Base-by-base conservation (phyloP, 495 filamentous ascomycete species). In the Penicillium coprophilum region DNA sequence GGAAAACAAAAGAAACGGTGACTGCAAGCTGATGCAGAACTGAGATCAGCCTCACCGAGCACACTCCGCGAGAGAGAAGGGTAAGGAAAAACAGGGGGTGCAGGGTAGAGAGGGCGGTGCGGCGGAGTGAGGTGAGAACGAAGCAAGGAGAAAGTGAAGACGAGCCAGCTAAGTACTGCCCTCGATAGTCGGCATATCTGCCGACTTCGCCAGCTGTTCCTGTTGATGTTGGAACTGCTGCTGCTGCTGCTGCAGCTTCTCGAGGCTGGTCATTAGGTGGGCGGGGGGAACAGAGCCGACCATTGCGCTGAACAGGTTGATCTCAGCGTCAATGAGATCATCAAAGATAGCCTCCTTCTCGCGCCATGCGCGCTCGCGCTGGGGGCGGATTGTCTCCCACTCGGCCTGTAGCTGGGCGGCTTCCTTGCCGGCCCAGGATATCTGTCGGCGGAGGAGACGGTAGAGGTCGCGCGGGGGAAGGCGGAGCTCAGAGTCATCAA, bases 361-460 rank as follows among this genome's bases (percentile, higher is more conserved):
- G 3, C 83, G 70, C 90, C 91, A 97, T 57, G 94, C 88, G 27
- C 86, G 77, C 70, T 85, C 85, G 56, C 89, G 82, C 57, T 81
- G 71, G 44, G 82, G 82, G 64, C 90, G 85, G 61, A 89, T 75
- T 20, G 67, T 73, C 55, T 86, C 86, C 74, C 83, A 82, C 46
- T 92, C 85, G 1, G 66, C 69, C 40, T 79, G 78, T 36, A 97
- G 70, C 34, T 79, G 71, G 23, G 83, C 79, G 13, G 77, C 71
- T 46, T 94, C 92, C 52, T 86, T 79, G 68, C 89, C 82, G 2
- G 87, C 86, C 92, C 92, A 96, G 53, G 84, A 81, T 15, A 95
- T 75, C 65, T 96, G 89, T 43, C 88, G 80, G 24, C 88, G 85
- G 28, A 95, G 82, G 2, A 96, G 71, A 45, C 82, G 80, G 64